Evolutionary conservation across 306 rosid genomes (phyloP).

Genomic region (Casuarina equisetifolia): DNA sequence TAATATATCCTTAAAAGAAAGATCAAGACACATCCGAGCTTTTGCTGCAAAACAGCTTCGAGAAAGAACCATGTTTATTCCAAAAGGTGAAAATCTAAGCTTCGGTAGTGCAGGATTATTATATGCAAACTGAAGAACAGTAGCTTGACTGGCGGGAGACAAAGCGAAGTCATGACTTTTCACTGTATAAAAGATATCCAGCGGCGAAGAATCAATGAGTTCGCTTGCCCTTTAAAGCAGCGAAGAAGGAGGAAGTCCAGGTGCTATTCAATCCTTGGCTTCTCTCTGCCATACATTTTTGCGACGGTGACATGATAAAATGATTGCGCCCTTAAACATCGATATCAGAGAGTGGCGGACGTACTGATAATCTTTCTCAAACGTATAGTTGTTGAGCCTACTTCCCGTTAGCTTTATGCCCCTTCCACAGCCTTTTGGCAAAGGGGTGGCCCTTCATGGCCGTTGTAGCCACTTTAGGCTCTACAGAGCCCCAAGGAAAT

Average conservation of each 20-base stretch:
- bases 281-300: not conserved
- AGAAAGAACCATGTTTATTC: too few relatives aligned
- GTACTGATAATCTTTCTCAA: not conserved
- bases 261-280: not conserved
- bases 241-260: not conserved
- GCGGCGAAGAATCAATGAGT: not conserved
- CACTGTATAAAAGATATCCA: not conserved
- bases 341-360: slow-evolving; percentile 4
- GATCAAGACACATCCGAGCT: too few relatives aligned
- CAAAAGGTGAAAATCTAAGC: too few relatives aligned
- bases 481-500: not conserved
- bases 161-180: too few relatives aligned
- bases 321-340: slow-evolving; percentile 16
- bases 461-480: not conserved
- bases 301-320: slow-evolving; percentile 19
- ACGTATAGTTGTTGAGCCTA: not conserved
- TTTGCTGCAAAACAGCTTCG: too few relatives aligned
- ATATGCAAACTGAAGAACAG: too few relatives aligned
- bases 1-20: too few relatives aligned
- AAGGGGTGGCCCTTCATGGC: not conserved
- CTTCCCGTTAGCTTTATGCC: slow-evolving; percentile 3
- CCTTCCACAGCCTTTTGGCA: not conserved
- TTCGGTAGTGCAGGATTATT: too few relatives aligned
- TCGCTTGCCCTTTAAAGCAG: not conserved
- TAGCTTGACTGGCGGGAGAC: too few relatives aligned